phyloP scores from a whole-genome alignment of 2,329 filamentous ascomycete species.

The Pseudocercospora ulei region DNA sequence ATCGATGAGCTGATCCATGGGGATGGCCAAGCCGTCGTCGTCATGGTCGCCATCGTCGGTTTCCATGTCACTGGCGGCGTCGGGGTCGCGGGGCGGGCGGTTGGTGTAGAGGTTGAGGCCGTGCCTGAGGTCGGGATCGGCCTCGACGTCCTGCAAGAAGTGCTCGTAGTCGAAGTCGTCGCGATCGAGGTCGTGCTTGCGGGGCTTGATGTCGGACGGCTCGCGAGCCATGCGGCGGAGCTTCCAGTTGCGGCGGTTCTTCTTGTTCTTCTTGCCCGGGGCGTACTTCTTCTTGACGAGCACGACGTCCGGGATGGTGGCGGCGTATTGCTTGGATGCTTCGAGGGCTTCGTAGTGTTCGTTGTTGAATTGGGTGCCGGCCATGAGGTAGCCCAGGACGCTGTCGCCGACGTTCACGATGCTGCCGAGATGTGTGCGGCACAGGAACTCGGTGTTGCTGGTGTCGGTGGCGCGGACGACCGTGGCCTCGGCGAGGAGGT shows the following conservation, averaged over 20 bases:
- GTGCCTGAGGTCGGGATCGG: conserved; percentile 76
- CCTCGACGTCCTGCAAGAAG: conserved; percentile 94
- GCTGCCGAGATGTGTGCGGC: conserved; percentile 77
- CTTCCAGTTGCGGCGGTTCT: conserved; percentile 65
- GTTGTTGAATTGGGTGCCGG: conserved; percentile 88
- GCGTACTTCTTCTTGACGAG: conserved; percentile 96
- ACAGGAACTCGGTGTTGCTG: conserved; percentile 82
- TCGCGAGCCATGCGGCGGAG: conserved; percentile 89
- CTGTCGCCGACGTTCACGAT: conserved; percentile 83
- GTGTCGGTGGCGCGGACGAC: conserved; percentile 74
- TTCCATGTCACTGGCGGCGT: conserved; percentile 58
- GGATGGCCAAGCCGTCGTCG: conserved; percentile 45
- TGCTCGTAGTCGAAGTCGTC: conserved; percentile 92
- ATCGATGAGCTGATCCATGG: conserved; percentile 59
- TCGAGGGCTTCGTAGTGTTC: conserved; percentile 74
- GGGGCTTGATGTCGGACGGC: conserved; percentile 73
- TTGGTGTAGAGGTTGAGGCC: conserved; percentile 80
- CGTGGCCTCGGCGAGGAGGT: conserved; percentile 74
- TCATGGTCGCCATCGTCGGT: conserved; percentile 45
- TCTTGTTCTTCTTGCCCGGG: conserved; percentile 62
- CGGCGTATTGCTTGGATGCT: conserved; percentile 61
- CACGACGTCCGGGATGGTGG: conserved; percentile 78
- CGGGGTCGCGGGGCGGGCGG: conserved; percentile 45
- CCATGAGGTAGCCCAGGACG: conserved; percentile 86
- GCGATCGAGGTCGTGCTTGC: conserved; percentile 77